Base-by-base conservation (phyloP, 768 basidiomycete species). In the Austroboletus eburneus region DNA sequence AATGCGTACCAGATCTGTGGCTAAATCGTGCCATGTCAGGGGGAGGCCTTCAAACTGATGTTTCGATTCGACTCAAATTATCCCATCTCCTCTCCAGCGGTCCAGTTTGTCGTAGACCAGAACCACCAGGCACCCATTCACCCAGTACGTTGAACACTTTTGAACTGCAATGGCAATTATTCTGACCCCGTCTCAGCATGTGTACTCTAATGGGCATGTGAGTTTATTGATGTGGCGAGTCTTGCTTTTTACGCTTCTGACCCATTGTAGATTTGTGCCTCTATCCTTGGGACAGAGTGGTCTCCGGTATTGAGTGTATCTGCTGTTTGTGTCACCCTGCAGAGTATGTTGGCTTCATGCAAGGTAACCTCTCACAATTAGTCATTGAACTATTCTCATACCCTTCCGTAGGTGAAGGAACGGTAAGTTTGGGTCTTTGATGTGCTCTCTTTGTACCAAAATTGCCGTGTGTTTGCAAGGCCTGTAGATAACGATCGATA, bases 281-380 rank as follows among this genome's bases (percentile, higher is more conserved):
- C 87, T 13, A 91, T 94, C 46, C 79, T 94, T 8, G 91, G 89
- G 22, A 85, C 78, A 56, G 91, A 91, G 54, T 92, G 90, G 90
- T 89, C 87, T 9, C 91, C 89, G 0, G 88, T 91, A n/a, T 68
- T 91, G 52, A 89, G 85, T 50, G 88, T 89, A 18, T 73, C 83
- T 22, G 78, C 87, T 3, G 80, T 92, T 35, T 91, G 88, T 57
- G 78, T 91, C 16, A 92, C 91, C 4, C 67, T 94, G 39, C 91
- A 93, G 69, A 89, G 87, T 58, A 94, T 94, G 91, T 75, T 94
- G 47, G 91, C 89, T 20, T 90, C 87, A 7, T 91, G 87, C 79
- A 93, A 89, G 81, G 90, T 87, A 51, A 38, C 53, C 48, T 38
- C n/a, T 30, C 37, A 14, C 14, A 13, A 29, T 23, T 23, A 44